Percentiles rank a stretch among this genome's conserved stretches.
These are phyloP conservation scores for Amanita molliuscula DNA, from an alignment of 768 basidiomycete genomes.

Conservation along the genomic window DNA sequence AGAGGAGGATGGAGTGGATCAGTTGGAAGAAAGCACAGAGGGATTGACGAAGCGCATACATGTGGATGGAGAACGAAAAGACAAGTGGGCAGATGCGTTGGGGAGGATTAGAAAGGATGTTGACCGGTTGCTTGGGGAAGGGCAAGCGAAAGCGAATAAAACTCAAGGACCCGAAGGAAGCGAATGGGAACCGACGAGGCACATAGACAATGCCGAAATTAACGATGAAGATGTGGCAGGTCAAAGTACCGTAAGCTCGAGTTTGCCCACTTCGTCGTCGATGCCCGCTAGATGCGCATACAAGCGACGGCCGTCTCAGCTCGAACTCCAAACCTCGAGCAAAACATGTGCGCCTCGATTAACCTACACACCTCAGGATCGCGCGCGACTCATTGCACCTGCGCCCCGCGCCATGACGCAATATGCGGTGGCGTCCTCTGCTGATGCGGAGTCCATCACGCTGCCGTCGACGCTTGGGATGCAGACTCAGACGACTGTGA, in stretches of 20 bases:
- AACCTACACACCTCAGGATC: slow-evolving; percentile 39
- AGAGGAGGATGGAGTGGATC: slow-evolving; percentile 6
- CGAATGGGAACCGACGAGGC: background rate
- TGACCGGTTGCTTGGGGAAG: slow-evolving; percentile 39
- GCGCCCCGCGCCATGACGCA: slow-evolving; percentile 71
- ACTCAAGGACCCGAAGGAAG: slow-evolving; percentile 1
- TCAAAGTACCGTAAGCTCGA: slow-evolving; percentile 23
- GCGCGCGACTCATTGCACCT: slow-evolving; percentile 49
- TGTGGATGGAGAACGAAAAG: slow-evolving; percentile 7
- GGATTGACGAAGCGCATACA: slow-evolving; percentile 43
- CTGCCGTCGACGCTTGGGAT: slow-evolving; percentile 68
- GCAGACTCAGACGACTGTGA: slow-evolving; percentile 28
- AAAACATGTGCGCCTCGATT: slow-evolving; percentile 37
- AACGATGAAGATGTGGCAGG: background rate
- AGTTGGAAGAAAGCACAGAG: slow-evolving; percentile 37
- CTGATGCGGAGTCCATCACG: slow-evolving; percentile 40
- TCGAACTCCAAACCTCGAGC: slow-evolving; percentile 2
- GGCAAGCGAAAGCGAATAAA: background rate
- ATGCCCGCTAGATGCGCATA: background rate
- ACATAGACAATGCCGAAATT: background rate
- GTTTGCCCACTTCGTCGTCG: slow-evolving; percentile 27
- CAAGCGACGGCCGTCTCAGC: slow-evolving; percentile 28
- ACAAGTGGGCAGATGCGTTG: slow-evolving; percentile 56
- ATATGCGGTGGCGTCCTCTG: slow-evolving; percentile 45
- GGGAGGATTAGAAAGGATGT: slow-evolving; percentile 56